Base-by-base conservation (phyloP, 257 asterid genomes). In the Ocimum tenuiflorum region DNA sequence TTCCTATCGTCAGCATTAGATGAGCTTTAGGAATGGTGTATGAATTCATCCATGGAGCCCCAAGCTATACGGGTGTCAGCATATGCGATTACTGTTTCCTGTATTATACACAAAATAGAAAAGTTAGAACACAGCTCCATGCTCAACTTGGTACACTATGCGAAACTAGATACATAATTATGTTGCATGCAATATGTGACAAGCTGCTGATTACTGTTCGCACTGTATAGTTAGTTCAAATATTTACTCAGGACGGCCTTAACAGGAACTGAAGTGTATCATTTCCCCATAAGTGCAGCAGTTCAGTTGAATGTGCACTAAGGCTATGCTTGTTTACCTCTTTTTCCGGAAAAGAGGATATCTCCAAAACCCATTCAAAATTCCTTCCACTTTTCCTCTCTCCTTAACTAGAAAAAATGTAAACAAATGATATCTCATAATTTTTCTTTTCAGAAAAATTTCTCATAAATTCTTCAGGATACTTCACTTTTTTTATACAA, bases 21-120 rank as follows among this genome's bases (percentile, higher is more conserved):
- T 46, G 48, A 2, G 8, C 3, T 11, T 10, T 47, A 7, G 72
- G 67, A 1, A 12, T 3, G 41, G 45, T 72, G 57, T 27, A 6
- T 5, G 29, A 1, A 59, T 65, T 43, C 27, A 15, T 57, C 36
- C 48, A 67, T 1, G 77, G 77, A 3, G 67, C 77, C 8, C 41
- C 64, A 3, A 64, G 23, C n/a, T n/a, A n/a, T n/a, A n/a, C n/a
- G n/a, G n/a, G 17, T 47, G 18, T 17, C 12, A 22, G 45, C 42
- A n/a, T 6, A 1, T 1, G n/a, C 52, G 46, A 52, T 36, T 19
- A 19, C 33, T 2, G 5, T 38, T 35, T 19, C 49, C 24, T 7
- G 39, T 4, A 8, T 4, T 57, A 3, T 6, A 57, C 29, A 47
- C 36, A 7, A 33, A 31, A 55, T 6, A 14, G 29, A 0, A 54